Evolutionary conservation across 176 grass and related monocot species (phyloP).

Genomic region (Eleusine indica): DNA sequence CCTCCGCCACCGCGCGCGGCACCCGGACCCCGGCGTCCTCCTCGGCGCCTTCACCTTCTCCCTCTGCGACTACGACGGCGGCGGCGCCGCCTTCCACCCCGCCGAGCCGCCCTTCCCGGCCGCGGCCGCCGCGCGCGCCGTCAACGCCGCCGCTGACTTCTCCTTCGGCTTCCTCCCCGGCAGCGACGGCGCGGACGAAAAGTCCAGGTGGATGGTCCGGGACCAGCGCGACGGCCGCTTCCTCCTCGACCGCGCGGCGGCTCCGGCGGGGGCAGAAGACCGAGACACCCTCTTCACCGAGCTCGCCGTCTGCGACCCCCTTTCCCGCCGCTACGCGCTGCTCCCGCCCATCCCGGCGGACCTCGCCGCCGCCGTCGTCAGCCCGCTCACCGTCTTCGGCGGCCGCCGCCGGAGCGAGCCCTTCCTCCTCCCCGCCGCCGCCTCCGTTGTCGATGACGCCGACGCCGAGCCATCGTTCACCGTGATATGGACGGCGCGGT

Average conservation of each 20-base stretch:
- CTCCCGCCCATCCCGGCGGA: conserved; percentile 46
- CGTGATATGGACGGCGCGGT: conserved; percentile 50
- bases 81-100: conserved; percentile 27
- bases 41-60: conserved; percentile 38
- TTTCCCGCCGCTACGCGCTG: conserved; percentile 46
- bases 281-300: conserved; percentile 41
- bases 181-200: background rate
- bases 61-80: background rate
- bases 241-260: conserved; percentile 46
- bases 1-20: conserved; percentile 29
- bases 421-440: conserved; percentile 31
- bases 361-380: background rate
- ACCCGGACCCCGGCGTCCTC: background rate
- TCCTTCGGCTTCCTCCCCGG: conserved; percentile 47
- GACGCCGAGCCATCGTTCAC: conserved; percentile 18
- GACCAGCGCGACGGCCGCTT: conserved; percentile 49
- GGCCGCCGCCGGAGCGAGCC: conserved; percentile 47
- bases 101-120: conserved; percentile 13
- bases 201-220: conserved; percentile 33
- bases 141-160: conserved; percentile 30
- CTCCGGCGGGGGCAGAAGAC: background rate
- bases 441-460: no score
- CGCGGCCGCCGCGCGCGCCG: background rate
- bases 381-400: conserved; percentile 38
- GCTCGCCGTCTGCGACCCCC: conserved; percentile 43